These are phyloP conservation scores for Cucurbita moschata DNA, from an alignment of 306 rosid species.

Conservation along the genomic window DNA sequence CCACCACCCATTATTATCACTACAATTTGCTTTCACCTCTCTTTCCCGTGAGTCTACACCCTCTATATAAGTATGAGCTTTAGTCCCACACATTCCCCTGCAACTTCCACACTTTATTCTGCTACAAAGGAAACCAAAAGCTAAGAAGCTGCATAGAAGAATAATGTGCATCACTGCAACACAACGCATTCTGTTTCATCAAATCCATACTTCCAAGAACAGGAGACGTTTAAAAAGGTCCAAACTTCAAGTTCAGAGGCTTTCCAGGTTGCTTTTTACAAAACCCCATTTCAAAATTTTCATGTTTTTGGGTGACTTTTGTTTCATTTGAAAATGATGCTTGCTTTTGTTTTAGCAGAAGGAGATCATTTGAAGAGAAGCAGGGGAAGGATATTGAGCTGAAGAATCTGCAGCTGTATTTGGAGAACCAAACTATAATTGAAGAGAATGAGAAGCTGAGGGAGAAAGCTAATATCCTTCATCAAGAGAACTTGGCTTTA, in stretches of 20 bases:
- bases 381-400: constrained; percentile 18
- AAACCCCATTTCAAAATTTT: background rate
- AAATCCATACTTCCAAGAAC: constrained; percentile 4
- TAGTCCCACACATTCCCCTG: background rate
- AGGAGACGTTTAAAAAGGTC: constrained; percentile 16
- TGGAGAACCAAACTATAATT: constrained; percentile 34
- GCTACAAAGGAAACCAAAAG: background rate
- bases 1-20: constrained; percentile 17
- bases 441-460: constrained; percentile 34
- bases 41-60: background rate
- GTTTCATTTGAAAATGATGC: background rate
- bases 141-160: background rate
- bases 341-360: constrained; percentile 8
- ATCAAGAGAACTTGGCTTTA: constrained; percentile 30
- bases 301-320: background rate
- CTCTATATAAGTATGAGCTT: constrained; percentile 3
- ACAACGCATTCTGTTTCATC: constrained; percentile 3
- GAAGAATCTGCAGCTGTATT: constrained; percentile 28
- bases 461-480: constrained; percentile 25
- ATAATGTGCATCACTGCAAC: constrained; percentile 19
- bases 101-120: background rate
- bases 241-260: constrained; percentile 21
- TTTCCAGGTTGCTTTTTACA: constrained; percentile 14
- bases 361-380: constrained; percentile 8
- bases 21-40: background rate